Base-by-base conservation (phyloP, 2,329 filamentous ascomycete species). In the Fulvia fulva region DNA sequence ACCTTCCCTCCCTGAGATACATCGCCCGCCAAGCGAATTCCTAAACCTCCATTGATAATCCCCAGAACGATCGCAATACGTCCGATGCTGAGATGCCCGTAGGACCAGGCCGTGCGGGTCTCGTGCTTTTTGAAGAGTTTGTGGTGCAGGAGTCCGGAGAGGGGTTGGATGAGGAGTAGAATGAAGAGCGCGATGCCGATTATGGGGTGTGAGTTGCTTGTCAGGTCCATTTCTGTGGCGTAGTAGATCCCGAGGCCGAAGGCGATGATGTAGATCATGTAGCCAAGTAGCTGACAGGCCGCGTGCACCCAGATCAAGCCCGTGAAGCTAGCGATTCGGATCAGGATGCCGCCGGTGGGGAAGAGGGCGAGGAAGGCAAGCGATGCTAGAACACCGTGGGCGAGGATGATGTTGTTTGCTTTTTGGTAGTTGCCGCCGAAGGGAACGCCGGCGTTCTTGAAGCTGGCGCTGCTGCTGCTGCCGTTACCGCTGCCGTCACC, bases 41-140 rank as follows among this genome's bases (percentile, higher is more conserved):
- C 82, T 1, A 84, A 68, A 0, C 82, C 82, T 21, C 80, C 82
- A 63, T 84, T 84, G 67, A 84, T 74, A 47, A 83, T 79, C 2
- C 80, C 82, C 0, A 84, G 70, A 0, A 77, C 71, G 14, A 85
- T 76, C 21, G 79, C 73, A 37, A 66, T 59, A 14, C 70, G 64
- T n/a, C 70, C 70, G 22, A 69, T 54, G 32, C 62, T 63, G 50
- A 70, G 51, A 58, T 72, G 70, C 6, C 70, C 68, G 57, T 78
- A 74, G 0, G 78, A 80, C 69, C 77, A 80, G 5, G 74, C 63
- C 1, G 77, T 79, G 30, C 79, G 77, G 11, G 68, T 68, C 5
- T 75, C 74, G n/a, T 75, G 74, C 62, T 77, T 79, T 53, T 78
- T 61, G 72, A 79, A 85, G 30, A 79, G 64, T 3, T 71, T 60